phyloP scores from a whole-genome alignment of 2,329 filamentous ascomycete species.

The Talaromyces funiculosus region DNA sequence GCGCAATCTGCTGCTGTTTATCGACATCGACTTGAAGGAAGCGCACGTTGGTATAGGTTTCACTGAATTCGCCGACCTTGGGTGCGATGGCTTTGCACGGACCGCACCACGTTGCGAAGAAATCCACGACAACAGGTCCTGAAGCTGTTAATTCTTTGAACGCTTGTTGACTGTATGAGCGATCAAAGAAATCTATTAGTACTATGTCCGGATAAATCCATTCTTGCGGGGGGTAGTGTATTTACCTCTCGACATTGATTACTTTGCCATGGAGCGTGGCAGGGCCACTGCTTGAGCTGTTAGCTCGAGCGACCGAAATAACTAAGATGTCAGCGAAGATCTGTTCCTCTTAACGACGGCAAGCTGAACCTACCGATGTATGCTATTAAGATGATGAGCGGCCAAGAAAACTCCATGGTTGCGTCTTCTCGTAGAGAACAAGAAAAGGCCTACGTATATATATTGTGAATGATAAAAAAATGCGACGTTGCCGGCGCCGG shows the following conservation, averaged over 20 bases:
- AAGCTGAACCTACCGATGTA: not conserved
- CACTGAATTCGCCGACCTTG: constrained; percentile 52
- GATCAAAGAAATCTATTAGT: not conserved
- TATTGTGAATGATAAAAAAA: not conserved
- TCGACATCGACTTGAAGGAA: constrained; percentile 55
- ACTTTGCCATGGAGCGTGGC: constrained; percentile 29
- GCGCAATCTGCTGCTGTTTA: constrained; percentile 45
- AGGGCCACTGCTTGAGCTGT: not conserved
- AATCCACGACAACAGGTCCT: constrained; percentile 50
- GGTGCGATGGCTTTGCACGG: constrained; percentile 72
- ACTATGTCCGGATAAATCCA: not conserved
- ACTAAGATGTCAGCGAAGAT: not conserved
- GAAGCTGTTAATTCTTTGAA: constrained; percentile 47
- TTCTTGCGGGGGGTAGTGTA: not conserved
- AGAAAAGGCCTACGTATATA: constrained; percentile 45
- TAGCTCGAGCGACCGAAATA: not conserved
- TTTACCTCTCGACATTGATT: constrained; percentile 33
- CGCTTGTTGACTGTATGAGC: not conserved
- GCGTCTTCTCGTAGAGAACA: constrained; percentile 16
- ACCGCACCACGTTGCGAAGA: constrained; percentile 81
- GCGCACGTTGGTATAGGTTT: constrained; percentile 45
- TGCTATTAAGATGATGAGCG: not conserved
- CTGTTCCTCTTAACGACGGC: not conserved
- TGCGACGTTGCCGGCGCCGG: constrained; percentile 29
- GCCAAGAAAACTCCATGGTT: constrained; percentile 4